Evolutionary conservation across 1,284 basidiomycete species (phyloP).

Genomic region (Heliocybe sulcata): DNA sequence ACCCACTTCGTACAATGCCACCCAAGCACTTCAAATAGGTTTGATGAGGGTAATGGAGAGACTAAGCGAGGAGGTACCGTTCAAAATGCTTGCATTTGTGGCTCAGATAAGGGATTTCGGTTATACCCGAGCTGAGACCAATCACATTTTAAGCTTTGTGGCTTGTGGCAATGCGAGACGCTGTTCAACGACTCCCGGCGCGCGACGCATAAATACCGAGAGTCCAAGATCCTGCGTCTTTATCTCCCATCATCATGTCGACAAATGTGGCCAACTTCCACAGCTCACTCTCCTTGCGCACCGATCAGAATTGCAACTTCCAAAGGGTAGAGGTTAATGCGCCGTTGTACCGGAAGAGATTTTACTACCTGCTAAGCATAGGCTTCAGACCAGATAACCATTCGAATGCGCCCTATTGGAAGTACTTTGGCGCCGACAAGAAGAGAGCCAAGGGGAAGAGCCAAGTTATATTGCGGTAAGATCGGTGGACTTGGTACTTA

Average conservation of each 20-base stretch:
- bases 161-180: too few species aligned
- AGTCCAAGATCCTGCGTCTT: too few species aligned
- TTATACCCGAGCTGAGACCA: too few species aligned
- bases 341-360: neutral
- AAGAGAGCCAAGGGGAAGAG: neutral
- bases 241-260: neutral
- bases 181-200: too few species aligned
- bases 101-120: too few species aligned
- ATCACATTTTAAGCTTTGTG: too few species aligned
- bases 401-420: neutral
- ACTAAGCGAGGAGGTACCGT: too few species aligned
- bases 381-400: neutral
- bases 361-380: constrained; percentile 2
- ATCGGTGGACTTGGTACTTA: constrained; percentile 4
- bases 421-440: neutral
- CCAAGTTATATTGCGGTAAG: constrained; percentile 11
- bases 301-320: neutral
- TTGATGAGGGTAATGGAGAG: too few species aligned
- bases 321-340: neutral
- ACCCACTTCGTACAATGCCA: too few species aligned
- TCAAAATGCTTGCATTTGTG: too few species aligned
- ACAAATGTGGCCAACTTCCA: neutral
- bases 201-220: too few species aligned
- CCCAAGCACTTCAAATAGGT: too few species aligned
- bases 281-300: neutral